Percentiles rank a stretch among this genome's conserved stretches.
Conservation (phyloP, 768 basidiomycete species). For the Neoboletus magnificus region DNA sequence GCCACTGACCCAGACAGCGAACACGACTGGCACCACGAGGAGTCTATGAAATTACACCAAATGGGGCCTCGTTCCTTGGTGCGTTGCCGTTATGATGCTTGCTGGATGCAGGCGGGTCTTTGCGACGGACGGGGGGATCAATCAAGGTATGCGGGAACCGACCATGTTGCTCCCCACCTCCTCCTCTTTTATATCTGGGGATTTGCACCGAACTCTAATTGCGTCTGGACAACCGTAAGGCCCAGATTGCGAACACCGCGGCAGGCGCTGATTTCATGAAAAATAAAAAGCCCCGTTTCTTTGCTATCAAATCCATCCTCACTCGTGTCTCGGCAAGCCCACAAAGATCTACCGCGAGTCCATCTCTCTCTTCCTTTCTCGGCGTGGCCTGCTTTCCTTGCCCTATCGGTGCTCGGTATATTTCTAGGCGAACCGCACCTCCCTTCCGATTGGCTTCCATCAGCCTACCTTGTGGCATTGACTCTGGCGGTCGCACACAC, state of each 20-base stretch:
- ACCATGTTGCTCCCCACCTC: conserved; percentile 2
- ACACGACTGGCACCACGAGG: conserved; percentile 2
- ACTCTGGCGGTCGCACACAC: conserved; percentile 27
- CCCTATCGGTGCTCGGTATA: conserved; percentile 41
- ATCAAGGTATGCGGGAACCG: conserved; percentile 15
- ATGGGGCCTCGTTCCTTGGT: not conserved
- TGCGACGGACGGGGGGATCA: not conserved
- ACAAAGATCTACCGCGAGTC: conserved; percentile 21
- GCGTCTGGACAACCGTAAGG: conserved; percentile 17
- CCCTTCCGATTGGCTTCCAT: conserved; percentile 47
- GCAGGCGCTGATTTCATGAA: conserved; percentile 26
- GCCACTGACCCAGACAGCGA: conserved; percentile 20
- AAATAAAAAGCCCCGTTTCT: conserved; percentile 29
- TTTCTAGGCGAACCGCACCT: conserved; percentile 43
- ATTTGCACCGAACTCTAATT: conserved; percentile 32
- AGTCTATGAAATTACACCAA: not conserved
- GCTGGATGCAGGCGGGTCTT: conserved; percentile 1
- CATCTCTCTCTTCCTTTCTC: conserved; percentile 31
- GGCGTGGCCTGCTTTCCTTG: conserved; percentile 29
- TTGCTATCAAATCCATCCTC: conserved; percentile 28
- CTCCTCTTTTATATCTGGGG: conserved; percentile 29
- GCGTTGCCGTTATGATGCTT: conserved; percentile 13
- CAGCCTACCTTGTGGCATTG: conserved; percentile 39
- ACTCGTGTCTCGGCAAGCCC: conserved; percentile 27
- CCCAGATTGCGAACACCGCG: conserved; percentile 29